Conservation (phyloP, 805 yeast species). For the Wickerhamiella slavikovae region DNA sequence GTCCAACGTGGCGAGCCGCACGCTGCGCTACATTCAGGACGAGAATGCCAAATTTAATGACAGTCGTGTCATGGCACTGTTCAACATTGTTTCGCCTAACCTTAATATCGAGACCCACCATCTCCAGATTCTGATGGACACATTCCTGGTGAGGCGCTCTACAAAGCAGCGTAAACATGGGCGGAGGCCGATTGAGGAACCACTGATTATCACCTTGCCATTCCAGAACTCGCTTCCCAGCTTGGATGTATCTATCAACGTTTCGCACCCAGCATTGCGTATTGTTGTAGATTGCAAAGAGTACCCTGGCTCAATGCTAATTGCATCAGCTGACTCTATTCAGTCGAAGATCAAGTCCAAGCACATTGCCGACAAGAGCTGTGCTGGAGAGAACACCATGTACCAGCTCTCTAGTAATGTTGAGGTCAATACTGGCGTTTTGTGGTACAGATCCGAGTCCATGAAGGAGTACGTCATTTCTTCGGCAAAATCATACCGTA, state of each 20-base stretch:
- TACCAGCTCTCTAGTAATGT: conserved; percentile 7
- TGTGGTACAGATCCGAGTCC: conserved; percentile 15
- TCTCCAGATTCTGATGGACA: conserved; percentile 15
- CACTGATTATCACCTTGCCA: conserved; percentile 3
- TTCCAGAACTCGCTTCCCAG: conserved; percentile 9
- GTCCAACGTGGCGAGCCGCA: conserved; percentile 18
- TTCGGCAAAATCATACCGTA: conserved; percentile 9
- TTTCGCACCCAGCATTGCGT: conserved; percentile 10
- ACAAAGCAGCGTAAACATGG: not conserved
- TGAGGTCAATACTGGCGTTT: conserved; percentile 5
- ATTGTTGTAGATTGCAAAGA: conserved; percentile 8
- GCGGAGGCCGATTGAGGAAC: not conserved
- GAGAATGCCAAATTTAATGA: conserved; percentile 11
- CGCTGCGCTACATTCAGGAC: conserved; percentile 16
- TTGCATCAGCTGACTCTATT: conserved; percentile 16
- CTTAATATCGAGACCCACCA: conserved; percentile 20
- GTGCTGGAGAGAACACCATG: not conserved
- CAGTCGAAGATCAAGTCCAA: conserved; percentile 15
- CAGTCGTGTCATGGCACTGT: conserved; percentile 4
- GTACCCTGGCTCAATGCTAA: conserved; percentile 14
- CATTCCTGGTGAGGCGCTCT: too few species aligned
- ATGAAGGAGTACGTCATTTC: conserved; percentile 14
- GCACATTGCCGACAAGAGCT: conserved; percentile 8
- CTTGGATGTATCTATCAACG: conserved; percentile 7
- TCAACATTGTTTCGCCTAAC: conserved; percentile 19